Conservation (phyloP, 192 early-diverging fungal species). For the Coemansia sp. region DNA sequence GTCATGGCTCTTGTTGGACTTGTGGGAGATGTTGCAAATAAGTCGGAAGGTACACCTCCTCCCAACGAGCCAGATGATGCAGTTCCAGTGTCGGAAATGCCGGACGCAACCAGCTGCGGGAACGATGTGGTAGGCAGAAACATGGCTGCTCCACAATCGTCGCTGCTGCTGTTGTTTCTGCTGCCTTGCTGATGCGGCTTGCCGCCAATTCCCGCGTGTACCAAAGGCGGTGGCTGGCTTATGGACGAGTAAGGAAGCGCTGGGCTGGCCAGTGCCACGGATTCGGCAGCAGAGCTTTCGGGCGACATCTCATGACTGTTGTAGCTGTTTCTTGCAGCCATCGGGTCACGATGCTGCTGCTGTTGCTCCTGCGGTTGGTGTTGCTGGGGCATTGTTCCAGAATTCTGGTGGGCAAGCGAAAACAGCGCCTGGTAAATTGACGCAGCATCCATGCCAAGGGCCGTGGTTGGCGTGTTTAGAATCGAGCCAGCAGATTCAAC, state of each 20-base stretch:
- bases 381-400: background rate
- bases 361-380: slow-evolving; percentile 2
- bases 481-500: background rate
- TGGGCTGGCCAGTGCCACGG: slow-evolving; percentile 3
- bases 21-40: too few species aligned
- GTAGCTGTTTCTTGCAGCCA: background rate
- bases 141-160: background rate
- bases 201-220: background rate
- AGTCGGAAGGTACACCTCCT: too few species aligned
- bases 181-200: background rate
- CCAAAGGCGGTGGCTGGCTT: slow-evolving; percentile 2
- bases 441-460: slow-evolving; percentile 13
- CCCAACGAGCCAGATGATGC: background rate
- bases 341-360: background rate
- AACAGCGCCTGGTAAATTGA: slow-evolving; percentile 41
- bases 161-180: too few species aligned
- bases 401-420: slow-evolving; percentile 18
- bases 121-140: background rate
- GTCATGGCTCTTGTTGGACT: background rate
- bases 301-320: slow-evolving; percentile 14
- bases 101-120: slow-evolving; percentile 2
- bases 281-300: slow-evolving; percentile 9
- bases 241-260: background rate
- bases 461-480: slow-evolving; percentile 8
- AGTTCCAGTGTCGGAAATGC: background rate